Percentiles rank a stretch among this genome's conserved stretches.
phyloP scores from a whole-genome alignment of 1,284 basidiomycete species.

The Cryptococcus deneoformans region DNA sequence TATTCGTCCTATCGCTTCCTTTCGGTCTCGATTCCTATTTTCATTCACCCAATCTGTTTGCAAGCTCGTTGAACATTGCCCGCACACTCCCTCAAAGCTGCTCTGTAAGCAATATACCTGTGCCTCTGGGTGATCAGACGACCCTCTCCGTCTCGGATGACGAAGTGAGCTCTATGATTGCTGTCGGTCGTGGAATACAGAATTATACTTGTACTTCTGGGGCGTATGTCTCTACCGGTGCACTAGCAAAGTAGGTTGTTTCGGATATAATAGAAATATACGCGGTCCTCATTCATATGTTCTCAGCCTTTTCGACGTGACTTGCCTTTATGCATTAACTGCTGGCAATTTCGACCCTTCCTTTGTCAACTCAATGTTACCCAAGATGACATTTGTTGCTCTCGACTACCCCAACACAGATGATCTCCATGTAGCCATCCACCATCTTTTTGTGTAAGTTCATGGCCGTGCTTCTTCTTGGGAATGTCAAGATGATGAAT shows the following conservation, averaged over 20 bases:
- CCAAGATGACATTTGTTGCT: slow-evolving; percentile 15
- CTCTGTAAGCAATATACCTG: slow-evolving; percentile 1
- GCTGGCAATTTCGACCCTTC: slow-evolving; percentile 39
- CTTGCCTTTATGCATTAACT: slow-evolving; percentile 53
- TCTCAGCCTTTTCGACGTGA: slow-evolving; percentile 57
- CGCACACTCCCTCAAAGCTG: background rate
- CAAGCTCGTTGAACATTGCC: background rate
- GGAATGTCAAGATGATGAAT: background rate
- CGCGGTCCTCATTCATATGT: background rate
- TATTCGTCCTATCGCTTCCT: background rate
- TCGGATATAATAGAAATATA: too few species aligned
- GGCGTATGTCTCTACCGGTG: slow-evolving; percentile 27
- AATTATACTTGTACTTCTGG: slow-evolving; percentile 39
- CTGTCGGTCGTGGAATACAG: slow-evolving; percentile 30
- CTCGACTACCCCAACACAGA: slow-evolving; percentile 19
- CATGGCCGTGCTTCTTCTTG: slow-evolving; percentile 35
- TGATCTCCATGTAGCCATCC: slow-evolving; percentile 38
- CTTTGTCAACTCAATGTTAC: slow-evolving; percentile 12
- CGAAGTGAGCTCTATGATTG: slow-evolving; percentile 13
- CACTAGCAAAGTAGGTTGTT: slow-evolving; percentile 32
- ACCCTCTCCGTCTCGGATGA: slow-evolving; percentile 13
- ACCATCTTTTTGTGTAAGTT: slow-evolving; percentile 51
- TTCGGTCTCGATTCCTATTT: background rate
- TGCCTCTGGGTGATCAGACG: slow-evolving; percentile 2
- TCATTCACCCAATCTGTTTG: too few species aligned